phyloP scores from a whole-genome alignment of 2,329 filamentous ascomycete genomes.

The Polychaeton citri region DNA sequence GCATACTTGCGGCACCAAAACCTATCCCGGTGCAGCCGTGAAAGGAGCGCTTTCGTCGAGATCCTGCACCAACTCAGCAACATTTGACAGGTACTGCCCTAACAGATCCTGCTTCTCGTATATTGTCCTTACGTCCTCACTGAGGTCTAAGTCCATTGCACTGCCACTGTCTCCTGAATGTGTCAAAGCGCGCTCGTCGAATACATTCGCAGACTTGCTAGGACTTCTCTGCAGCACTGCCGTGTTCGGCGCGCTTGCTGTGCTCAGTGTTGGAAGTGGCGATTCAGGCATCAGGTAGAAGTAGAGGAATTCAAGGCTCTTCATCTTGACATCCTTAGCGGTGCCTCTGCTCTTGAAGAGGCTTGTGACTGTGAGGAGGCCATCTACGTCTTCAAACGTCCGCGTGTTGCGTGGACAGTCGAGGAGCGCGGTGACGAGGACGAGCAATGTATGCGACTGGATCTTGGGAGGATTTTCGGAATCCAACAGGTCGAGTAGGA shows the following conservation, averaged over 20 bases:
- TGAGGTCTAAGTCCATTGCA: conserved; percentile 21
- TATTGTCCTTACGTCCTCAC: conserved; percentile 45
- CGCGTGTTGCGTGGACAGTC: conserved; percentile 79
- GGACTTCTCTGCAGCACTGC: conserved; percentile 11
- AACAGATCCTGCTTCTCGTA: conserved; percentile 73
- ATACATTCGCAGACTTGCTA: conserved; percentile 11
- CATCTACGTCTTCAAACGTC: conserved; percentile 83
- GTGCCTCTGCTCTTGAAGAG: conserved; percentile 85
- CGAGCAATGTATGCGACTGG: conserved; percentile 78
- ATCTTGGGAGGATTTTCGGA: conserved; percentile 80
- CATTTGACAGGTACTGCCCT: conserved; percentile 64
- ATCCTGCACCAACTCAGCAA: conserved; percentile 70
- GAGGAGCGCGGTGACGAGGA: conserved; percentile 77
- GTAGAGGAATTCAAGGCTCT: conserved; percentile 94
- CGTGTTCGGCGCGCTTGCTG: conserved; percentile 14
- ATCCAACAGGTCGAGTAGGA: conserved; percentile 88
- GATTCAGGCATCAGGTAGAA: conserved; percentile 97
- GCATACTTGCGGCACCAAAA: neutral
- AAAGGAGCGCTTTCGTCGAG: conserved; percentile 67
- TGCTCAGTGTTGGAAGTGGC: conserved; percentile 3
- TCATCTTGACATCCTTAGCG: conserved; percentile 78
- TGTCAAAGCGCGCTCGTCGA: conserved; percentile 14
- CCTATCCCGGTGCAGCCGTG: conserved; percentile 18
- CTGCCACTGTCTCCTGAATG: conserved; percentile 21
- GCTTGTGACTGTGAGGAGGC: conserved; percentile 78